These are phyloP conservation scores for Myxozyma neglecta DNA, from an alignment of 805 yeast genomes.

Conservation along the genomic window DNA sequence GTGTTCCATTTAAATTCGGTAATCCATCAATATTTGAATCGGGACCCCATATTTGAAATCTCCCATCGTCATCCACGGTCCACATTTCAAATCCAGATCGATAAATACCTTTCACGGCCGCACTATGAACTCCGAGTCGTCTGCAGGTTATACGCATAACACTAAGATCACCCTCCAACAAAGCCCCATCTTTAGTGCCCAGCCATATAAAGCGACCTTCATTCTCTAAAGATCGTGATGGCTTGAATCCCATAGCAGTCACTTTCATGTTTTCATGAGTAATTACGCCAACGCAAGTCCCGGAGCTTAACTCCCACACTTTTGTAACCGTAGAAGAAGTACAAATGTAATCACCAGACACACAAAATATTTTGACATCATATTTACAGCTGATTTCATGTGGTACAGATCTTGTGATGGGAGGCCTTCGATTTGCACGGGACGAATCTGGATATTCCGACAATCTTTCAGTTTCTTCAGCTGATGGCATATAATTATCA, in stretches of 20 bases:
- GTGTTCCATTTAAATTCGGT: conserved; percentile 34
- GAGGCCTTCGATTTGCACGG: conserved; percentile 39
- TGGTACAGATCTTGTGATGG: conserved; percentile 33
- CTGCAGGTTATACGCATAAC: conserved; percentile 28
- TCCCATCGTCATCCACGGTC: conserved; percentile 44
- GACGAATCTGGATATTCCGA: conserved; percentile 37
- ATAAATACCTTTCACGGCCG: conserved; percentile 30
- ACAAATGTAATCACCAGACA: conserved; percentile 32
- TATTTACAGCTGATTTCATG: conserved; percentile 32
- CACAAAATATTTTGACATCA: conserved; percentile 32
- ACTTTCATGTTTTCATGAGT: conserved; percentile 34
- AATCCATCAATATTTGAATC: conserved; percentile 21
- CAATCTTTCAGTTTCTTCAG: conserved; percentile 20
- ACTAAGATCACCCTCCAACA: conserved; percentile 36
- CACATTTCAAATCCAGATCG: conserved; percentile 35
- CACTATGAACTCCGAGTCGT: conserved; percentile 33
- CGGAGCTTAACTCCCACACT: conserved; percentile 33
- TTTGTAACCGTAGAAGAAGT: conserved; percentile 33
- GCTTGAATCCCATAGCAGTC: conserved; percentile 35
- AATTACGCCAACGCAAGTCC: conserved; percentile 34
- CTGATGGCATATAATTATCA: conserved; percentile 11
- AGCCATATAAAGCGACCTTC: conserved; percentile 37
- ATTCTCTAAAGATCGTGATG: conserved; percentile 22
- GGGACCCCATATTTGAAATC: conserved; percentile 40
- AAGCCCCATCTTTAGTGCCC: conserved; percentile 42